Evolutionary conservation across 331 rosid species (phyloP).

Genomic region (Acacia pycnantha): DNA sequence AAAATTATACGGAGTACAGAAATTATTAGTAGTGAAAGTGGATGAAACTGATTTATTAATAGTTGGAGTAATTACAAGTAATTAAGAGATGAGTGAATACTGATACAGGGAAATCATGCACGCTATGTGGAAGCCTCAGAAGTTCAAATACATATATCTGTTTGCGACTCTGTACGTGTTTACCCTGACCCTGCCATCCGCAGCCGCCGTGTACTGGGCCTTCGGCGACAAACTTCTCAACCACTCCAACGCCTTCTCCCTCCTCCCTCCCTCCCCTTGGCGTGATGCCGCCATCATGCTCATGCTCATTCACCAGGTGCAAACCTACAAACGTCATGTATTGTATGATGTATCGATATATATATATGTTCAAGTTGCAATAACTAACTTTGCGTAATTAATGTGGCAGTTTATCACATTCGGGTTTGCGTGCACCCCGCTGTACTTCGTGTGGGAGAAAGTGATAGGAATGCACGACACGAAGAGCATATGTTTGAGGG

Average conservation of each 20-base stretch:
- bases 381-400: not conserved
- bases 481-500: constrained; percentile 73
- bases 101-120: constrained; percentile 82
- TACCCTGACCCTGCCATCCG: constrained; percentile 83
- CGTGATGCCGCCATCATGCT: constrained; percentile 66
- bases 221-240: constrained; percentile 78
- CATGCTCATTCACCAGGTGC: constrained; percentile 94
- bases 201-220: constrained; percentile 83
- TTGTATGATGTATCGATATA: not conserved
- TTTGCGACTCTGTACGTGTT: constrained; percentile 77
- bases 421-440: constrained; percentile 87
- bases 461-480: constrained; percentile 89
- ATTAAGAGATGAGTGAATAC: not conserved
- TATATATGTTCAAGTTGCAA: not conserved
- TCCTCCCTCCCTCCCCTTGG: constrained; percentile 74
- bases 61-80: not conserved
- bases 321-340: not conserved
- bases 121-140: constrained; percentile 97
- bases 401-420: constrained; percentile 73
- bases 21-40: not conserved
- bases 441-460: constrained; percentile 92
- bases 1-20: not conserved
- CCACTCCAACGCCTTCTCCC: constrained; percentile 81
- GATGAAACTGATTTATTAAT: not conserved
- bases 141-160: constrained; percentile 71